A percentile compares a stretch with the other conserved stretches of the same genome.
Conservation (phyloP, 768 basidiomycete species). For the Rhodotorula sphaerocarpa region DNA sequence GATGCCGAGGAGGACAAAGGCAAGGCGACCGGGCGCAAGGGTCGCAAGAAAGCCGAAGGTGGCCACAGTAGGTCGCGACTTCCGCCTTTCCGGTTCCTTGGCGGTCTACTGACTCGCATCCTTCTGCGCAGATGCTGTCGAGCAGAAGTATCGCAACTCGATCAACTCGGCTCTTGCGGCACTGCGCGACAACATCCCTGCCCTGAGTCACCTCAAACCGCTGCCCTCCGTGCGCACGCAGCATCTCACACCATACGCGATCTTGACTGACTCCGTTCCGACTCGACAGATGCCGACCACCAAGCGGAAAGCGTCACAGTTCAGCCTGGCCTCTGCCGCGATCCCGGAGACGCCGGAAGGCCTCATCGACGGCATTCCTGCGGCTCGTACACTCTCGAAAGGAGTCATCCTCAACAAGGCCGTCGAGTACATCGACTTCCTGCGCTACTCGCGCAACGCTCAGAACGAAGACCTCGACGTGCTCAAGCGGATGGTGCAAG, state of each 20-base stretch:
- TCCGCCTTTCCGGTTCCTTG: not conserved
- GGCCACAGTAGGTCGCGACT: constrained; percentile 25
- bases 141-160: constrained; percentile 35
- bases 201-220: constrained; percentile 35
- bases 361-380: constrained; percentile 84
- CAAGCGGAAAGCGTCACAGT: constrained; percentile 36
- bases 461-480: constrained; percentile 62
- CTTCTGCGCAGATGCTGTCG: constrained; percentile 33
- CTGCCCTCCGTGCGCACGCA: constrained; percentile 22
- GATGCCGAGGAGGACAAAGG: constrained; percentile 1
- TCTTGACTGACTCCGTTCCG: too few relatives aligned
- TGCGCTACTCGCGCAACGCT: constrained; percentile 28
- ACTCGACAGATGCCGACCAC: constrained; percentile 25
- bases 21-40: not conserved
- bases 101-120: not conserved
- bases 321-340: constrained; percentile 35
- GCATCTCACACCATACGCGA: too few relatives aligned
- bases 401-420: constrained; percentile 84
- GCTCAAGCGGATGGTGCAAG: constrained; percentile 60
- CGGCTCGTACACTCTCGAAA: constrained; percentile 82
- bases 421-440: constrained; percentile 72
- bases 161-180: constrained; percentile 36
- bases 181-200: constrained; percentile 36
- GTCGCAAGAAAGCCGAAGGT: constrained; percentile 20
- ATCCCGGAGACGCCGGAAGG: constrained; percentile 45